Evolutionary conservation across 2,329 filamentous ascomycete genomes (phyloP).

Genomic region (Colletotrichum ledebouriae): DNA sequence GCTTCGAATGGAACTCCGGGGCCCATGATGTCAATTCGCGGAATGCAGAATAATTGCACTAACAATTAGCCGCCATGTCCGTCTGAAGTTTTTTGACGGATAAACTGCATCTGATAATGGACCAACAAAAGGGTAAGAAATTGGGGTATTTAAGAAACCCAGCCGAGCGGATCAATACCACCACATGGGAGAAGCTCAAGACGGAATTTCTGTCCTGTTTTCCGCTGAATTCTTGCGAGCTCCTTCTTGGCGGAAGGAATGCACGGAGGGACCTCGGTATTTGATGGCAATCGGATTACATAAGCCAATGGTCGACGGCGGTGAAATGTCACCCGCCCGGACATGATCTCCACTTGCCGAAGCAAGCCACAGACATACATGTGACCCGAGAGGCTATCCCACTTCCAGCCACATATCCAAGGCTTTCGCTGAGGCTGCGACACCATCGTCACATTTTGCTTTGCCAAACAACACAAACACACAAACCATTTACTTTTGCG

Average conservation of each 20-base stretch:
- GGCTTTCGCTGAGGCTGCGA: constrained; percentile 29
- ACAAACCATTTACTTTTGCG: constrained; percentile 28
- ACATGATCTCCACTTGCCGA: background rate
- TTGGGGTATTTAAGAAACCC: constrained; percentile 12
- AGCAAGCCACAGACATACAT: background rate
- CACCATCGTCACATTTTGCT: constrained; percentile 25
- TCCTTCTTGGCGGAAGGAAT: constrained; percentile 25
- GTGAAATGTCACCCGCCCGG: background rate
- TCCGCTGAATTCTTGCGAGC: constrained; percentile 22
- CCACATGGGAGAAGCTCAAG: constrained; percentile 28
- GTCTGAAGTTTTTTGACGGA: constrained; percentile 25
- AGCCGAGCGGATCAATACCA: constrained; percentile 24
- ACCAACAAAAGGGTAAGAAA: constrained; percentile 7
- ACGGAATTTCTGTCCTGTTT: constrained; percentile 38
- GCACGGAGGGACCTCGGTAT: constrained; percentile 28
- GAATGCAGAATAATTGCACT: constrained; percentile 23
- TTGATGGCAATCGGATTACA: constrained; percentile 4
- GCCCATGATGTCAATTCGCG: constrained; percentile 36
- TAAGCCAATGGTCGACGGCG: constrained; percentile 22
- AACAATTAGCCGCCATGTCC: constrained; percentile 33
- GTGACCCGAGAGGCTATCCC: background rate
- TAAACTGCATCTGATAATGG: constrained; percentile 35
- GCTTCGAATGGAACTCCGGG: constrained; percentile 6
- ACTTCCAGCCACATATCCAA: constrained; percentile 21
- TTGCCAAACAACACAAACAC: constrained; percentile 15